A percentile compares a stretch with the other conserved stretches of the same genome.
phyloP scores from a whole-genome alignment of 1,139 yeast genomes.

The Saccharomyces hybrid region DNA sequence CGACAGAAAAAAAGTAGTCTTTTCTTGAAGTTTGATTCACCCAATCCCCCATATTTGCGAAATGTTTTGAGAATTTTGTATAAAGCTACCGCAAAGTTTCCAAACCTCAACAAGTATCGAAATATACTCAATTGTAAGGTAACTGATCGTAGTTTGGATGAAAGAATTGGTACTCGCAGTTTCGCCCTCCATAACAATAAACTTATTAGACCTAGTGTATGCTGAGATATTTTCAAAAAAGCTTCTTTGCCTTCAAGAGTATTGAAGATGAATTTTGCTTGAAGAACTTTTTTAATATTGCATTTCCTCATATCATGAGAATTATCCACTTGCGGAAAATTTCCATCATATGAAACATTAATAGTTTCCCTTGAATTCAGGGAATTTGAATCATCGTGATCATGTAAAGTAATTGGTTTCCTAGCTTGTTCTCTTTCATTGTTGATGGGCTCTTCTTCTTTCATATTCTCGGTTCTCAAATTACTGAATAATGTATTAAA shows the following conservation, averaged over 20 bases:
- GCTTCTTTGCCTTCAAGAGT: neutral
- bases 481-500: neutral
- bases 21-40: neutral
- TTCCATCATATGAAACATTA: neutral
- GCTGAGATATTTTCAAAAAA: neutral
- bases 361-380: neutral
- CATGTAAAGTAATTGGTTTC: neutral
- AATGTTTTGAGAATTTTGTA: neutral
- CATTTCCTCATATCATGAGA: neutral
- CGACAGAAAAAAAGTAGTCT: neutral
- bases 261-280: neutral
- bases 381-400: neutral
- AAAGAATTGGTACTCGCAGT: neutral
- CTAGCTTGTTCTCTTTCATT: neutral
- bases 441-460: neutral
- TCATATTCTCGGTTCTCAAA: neutral
- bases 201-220: neutral
- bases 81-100: slow-evolving; percentile 47
- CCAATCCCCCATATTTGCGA: neutral
- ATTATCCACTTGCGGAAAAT: neutral
- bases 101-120: slow-evolving; percentile 64
- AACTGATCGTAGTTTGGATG: slow-evolving; percentile 17
- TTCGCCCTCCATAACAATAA: neutral
- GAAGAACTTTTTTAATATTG: neutral
- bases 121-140: slow-evolving; percentile 49